Base-by-base conservation (phyloP, 768 basidiomycete species). In the Butyriboletus loyo region DNA sequence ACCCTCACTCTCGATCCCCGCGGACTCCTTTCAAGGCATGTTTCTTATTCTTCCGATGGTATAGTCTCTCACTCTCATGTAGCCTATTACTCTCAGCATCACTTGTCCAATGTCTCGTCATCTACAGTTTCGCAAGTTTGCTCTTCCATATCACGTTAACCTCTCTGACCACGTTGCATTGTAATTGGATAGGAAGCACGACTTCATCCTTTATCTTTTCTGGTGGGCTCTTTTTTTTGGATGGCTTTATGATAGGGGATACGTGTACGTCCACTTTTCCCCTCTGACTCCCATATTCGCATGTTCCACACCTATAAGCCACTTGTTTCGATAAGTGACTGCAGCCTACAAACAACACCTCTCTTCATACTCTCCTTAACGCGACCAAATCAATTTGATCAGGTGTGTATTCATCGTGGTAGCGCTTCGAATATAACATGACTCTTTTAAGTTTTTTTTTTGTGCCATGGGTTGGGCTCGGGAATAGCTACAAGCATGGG, bases 231-330 rank as follows among this genome's bases (percentile, higher is more conserved):
- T 58, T 81, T 39, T n/a, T n/a, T 70, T 75, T 17, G 81, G 82
- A 5, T 71, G 74, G n/a, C 69, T 75, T 6, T 77, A 77, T 55
- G 82, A 83, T 46, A 70, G 63, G 11, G 82, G 81, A 32, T 76
- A 78, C 63, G 80, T 80, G 77, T 76, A 55, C 22, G 74, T 50
- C 15, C 30, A 17, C 14, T 7, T 35, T 7, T 7, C 2, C 22
- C 25, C 34, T 14, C 17, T n/a, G n/a, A 36, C 28, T 14, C 14
- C 32, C 38, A 21, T 30, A 5, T 36, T 14, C 27, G 13, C 24
- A 13, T 21, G 8, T 11, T 25, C 0, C 28, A 45, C 13, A 5
- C 31, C 21, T 19, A 30, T 6, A 50, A 79, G 77, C 55, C 71
- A 76, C 54, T 66, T 70, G 51, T 45, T 82, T 73, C 78, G 61